Evolutionary conservation across 768 basidiomycete genomes (phyloP), one percentile per base, ranked within the genome.

Genomic region (Agrocybe pediades): DNA sequence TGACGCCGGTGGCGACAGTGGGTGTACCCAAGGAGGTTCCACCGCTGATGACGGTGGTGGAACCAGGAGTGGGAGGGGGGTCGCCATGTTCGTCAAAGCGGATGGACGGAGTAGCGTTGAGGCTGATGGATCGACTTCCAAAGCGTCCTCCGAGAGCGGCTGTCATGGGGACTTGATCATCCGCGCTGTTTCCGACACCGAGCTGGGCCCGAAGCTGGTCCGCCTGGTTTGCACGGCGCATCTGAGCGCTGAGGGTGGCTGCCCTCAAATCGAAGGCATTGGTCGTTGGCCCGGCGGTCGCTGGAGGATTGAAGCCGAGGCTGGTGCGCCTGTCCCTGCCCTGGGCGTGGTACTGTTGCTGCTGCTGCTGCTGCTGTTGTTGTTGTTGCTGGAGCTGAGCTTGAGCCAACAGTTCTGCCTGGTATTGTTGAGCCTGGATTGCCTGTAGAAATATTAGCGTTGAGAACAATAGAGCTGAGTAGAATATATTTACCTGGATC

Each of bases 111-210:
- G 27, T 41, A 17, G 61, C 66, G 47, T 76, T 77, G 56, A 76
- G 57, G 62, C 77, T 80, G 54, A 71, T 74, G 33, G 78, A 67
- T 55, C 91, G 87, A 59, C 84, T 78, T 25, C 89, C 90, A 55
- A 89, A 91, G 57, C 84, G 84, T 42, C 90, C 90, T 40, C 84
- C 86, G 29, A 91, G 75, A 39, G 85, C 79, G 43, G 92, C 90
- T 24, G 90, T 88, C 91, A 91, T 90, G 41, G 90, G 90, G 46
- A 85, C 76, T 54, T 83, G 82, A 40, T 87, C 86, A 42, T 85
- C 83, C 27, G 66, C 46, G 30, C 64, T 63, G 47, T 57, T 61
- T 57, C 51, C 62, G 49, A 82, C 70, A 45, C 83, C 80, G 41
- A 86, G 74, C 65, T 85, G 86, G 33, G 84, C 73, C 45, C 80